These are phyloP conservation scores for Acorus gramineus DNA, from an alignment of 106 monocot genomes.

Conservation along the genomic window DNA sequence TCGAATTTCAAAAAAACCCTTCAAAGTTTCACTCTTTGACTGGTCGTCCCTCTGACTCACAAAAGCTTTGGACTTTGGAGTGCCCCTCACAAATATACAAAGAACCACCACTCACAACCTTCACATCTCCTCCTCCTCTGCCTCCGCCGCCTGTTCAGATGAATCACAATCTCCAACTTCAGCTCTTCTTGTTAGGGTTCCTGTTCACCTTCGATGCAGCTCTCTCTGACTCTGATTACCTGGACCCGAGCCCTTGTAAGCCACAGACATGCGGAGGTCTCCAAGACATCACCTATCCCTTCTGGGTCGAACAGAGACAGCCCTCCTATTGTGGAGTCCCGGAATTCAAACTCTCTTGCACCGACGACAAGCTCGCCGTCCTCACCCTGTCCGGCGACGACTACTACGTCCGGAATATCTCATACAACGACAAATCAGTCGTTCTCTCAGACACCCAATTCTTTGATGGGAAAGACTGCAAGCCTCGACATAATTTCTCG, in stretches of 20 bases:
- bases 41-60: no score
- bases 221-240: background rate
- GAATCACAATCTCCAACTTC: no score
- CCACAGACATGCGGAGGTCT: background rate
- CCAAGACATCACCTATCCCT: constrained; percentile 5
- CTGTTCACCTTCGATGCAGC: no score
- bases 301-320: background rate
- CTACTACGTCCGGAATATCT: background rate
- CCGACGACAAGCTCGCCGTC: background rate
- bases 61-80: no score
- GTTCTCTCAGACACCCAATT: background rate
- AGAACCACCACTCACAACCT: no score
- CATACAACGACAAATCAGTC: background rate
- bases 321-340: constrained; percentile 4
- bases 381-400: background rate
- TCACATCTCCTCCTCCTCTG: no score
- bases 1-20: no score
- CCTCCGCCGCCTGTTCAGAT: no score
- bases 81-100: no score
- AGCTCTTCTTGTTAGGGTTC: no score
- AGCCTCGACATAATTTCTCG: background rate
- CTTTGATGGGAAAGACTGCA: background rate
- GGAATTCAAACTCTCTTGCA: constrained; percentile 3
- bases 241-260: background rate
- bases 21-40: no score